Conservation (phyloP, 306 rosid species). For the Rubus parviflorus region DNA sequence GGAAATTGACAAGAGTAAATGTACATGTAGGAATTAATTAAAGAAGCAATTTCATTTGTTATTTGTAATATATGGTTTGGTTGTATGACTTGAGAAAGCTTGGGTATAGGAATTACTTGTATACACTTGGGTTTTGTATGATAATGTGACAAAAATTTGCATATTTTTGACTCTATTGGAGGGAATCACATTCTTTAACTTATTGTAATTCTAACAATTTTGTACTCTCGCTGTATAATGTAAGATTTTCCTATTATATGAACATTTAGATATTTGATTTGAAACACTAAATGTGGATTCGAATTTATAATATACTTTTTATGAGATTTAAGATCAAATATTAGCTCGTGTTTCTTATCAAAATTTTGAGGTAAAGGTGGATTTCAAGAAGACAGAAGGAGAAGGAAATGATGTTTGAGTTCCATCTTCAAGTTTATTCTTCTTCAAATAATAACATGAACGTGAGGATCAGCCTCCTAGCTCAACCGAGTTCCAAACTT, state of each 20-base stretch:
- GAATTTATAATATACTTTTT: no score
- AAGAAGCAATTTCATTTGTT: neutral
- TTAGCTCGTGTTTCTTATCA: no score
- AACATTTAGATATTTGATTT: neutral
- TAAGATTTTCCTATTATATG: neutral
- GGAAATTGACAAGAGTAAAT: slow-evolving; percentile 1
- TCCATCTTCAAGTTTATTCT: neutral
- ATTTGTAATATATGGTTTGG: neutral
- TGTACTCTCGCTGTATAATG: neutral
- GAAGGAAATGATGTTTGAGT: neutral
- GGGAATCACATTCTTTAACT: no score
- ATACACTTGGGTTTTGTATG: neutral
- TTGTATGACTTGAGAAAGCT: neutral
- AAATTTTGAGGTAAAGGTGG: neutral
- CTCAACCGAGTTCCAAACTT: no score
- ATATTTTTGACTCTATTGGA: no score
- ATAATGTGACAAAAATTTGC: no score
- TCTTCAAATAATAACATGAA: no score
- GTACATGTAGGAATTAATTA: neutral
- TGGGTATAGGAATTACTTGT: neutral
- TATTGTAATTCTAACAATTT: neutral
- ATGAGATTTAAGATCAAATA: neutral
- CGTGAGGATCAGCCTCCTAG: no score
- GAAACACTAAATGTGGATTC: neutral
- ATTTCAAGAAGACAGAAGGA: neutral